Evolutionary conservation across 306 rosid genomes (phyloP).

Genomic region (Cicer bijugum): DNA sequence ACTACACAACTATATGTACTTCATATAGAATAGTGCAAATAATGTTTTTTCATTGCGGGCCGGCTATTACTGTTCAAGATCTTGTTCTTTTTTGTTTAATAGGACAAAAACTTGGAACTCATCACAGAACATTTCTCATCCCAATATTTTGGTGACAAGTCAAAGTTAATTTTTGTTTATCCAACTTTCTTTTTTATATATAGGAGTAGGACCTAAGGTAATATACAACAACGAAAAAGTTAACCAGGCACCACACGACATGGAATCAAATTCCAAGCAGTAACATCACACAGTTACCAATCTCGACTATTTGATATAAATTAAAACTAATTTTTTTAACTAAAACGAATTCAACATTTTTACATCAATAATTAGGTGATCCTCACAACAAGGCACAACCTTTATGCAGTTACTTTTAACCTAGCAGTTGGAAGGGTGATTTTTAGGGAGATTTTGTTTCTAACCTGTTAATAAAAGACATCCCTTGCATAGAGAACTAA

Average conservation of each 20-base stretch:
- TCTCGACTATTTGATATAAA: too few relatives aligned
- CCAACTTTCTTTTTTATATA: too few relatives aligned
- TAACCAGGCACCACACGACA: background rate
- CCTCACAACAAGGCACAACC: background rate
- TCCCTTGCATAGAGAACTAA: constrained; percentile 16
- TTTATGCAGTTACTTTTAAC: background rate
- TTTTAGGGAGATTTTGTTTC: background rate
- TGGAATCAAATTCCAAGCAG: too few relatives aligned
- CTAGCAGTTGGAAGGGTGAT: background rate
- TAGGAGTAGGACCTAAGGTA: too few relatives aligned
- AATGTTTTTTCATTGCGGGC: background rate
- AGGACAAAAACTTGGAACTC: background rate
- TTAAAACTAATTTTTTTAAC: too few relatives aligned
- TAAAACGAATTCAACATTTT: background rate
- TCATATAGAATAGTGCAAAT: too few relatives aligned
- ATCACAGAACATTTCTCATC: background rate
- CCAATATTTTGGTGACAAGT: background rate
- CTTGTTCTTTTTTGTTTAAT: background rate
- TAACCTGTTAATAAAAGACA: constrained; percentile 6
- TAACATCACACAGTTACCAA: too few relatives aligned
- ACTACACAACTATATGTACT: too few relatives aligned
- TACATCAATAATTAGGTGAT: background rate
- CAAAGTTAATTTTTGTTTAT: background rate
- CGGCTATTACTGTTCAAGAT: background rate
- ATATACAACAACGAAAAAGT: background rate